Evolutionary conservation across 352 stramenopile species (phyloP).

Genomic region (Saprolegnia diclina): DNA sequence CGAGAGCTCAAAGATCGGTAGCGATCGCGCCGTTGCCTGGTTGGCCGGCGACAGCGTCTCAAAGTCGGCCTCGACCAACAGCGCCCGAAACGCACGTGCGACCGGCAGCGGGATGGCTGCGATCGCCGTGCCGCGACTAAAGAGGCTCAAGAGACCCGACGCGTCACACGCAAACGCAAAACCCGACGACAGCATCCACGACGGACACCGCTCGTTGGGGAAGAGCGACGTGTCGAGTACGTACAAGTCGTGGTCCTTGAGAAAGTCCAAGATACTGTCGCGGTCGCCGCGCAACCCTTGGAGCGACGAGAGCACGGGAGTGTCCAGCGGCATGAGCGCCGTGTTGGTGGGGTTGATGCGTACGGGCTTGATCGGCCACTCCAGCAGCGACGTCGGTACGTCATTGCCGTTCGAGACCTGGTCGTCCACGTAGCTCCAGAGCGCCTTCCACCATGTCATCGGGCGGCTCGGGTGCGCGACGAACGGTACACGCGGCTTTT

Average conservation of each 20-base stretch:
- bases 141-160: constrained; percentile 41
- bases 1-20: not conserved
- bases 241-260: constrained; percentile 42
- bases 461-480: not conserved
- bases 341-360: not conserved
- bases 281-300: constrained; percentile 1
- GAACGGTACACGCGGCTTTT: not conserved
- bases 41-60: not conserved
- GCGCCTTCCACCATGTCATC: constrained; percentile 41
- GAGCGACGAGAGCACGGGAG: not conserved
- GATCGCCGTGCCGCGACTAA: not conserved
- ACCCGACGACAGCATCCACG: constrained; percentile 42
- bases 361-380: constrained; percentile 43
- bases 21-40: not conserved
- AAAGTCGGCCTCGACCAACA: not conserved
- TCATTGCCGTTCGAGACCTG: constrained; percentile 33
- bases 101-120: not conserved
- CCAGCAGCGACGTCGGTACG: constrained; percentile 30
- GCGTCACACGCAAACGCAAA: constrained; percentile 44
- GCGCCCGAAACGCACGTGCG: not conserved
- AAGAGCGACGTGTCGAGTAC: constrained; percentile 43
- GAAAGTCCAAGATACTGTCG: constrained; percentile 22
- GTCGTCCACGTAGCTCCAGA: constrained; percentile 50
- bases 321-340: not conserved
- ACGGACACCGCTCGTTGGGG: constrained; percentile 35